A percentile compares a stretch with the other conserved stretches of the same genome.
phyloP scores from a whole-genome alignment of 225 moss, liverwort and hornwort species.

The Sphagnum contortum region DNA sequence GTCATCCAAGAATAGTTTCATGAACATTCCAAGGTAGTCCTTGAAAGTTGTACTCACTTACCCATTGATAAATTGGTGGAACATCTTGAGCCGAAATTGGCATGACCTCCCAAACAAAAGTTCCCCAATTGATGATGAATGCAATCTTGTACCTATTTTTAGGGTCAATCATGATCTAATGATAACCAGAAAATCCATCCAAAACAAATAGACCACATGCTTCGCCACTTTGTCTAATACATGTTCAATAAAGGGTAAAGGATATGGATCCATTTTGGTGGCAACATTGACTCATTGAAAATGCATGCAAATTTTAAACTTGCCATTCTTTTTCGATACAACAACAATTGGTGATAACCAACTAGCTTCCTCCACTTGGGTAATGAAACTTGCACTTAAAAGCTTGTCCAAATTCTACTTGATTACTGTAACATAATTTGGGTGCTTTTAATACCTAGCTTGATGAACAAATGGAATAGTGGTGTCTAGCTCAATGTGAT shows the following conservation, averaged over 20 bases:
- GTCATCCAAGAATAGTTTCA: neutral
- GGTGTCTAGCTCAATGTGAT: no score
- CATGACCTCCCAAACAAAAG: neutral
- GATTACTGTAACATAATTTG: neutral
- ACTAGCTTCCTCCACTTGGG: neutral
- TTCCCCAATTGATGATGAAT: neutral
- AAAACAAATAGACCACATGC: neutral
- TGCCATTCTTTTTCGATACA: neutral
- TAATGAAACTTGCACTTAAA: neutral
- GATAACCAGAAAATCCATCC: neutral
- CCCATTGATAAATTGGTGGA: neutral
- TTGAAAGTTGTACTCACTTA: neutral
- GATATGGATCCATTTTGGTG: neutral
- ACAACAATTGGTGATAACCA: neutral
- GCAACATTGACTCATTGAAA: neutral
- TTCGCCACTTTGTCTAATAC: neutral
- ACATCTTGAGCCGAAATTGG: neutral
- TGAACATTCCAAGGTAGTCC: neutral
- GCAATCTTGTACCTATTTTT: neutral
- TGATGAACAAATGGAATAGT: no score
- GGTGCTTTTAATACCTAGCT: neutral
- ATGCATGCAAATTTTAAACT: neutral
- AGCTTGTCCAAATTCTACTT: neutral
- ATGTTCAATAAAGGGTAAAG: neutral
- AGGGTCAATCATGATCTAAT: neutral